These are phyloP conservation scores for Tillandsia fasciculata DNA, from an alignment of 176 grass and related monocot genomes.

Conservation along the genomic window DNA sequence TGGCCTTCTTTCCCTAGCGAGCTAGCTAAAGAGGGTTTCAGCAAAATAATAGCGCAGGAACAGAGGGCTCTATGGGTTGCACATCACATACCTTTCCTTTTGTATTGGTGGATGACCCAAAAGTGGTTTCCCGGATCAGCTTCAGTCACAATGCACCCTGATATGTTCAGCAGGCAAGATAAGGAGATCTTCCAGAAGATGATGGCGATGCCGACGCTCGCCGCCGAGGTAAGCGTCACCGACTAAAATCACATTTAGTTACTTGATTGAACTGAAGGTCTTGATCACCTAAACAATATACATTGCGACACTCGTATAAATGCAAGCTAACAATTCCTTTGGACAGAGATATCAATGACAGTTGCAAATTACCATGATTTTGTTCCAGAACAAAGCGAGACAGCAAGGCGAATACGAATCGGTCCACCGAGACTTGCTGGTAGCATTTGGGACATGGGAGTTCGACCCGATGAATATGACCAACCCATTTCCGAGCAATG, in stretches of 20 bases:
- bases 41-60: slow-evolving; percentile 23
- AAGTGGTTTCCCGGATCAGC: slow-evolving; percentile 32
- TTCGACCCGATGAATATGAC: slow-evolving; percentile 40
- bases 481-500: slow-evolving; percentile 49
- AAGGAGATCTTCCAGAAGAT: slow-evolving; percentile 27
- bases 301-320: too few species aligned
- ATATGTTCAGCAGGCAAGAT: slow-evolving; percentile 29
- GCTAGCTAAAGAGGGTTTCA: slow-evolving; percentile 21
- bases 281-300: too few species aligned
- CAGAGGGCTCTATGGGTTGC: slow-evolving; percentile 41
- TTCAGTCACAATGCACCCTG: slow-evolving; percentile 2
- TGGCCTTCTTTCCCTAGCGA: slow-evolving; percentile 40
- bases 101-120: slow-evolving; percentile 47
- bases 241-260: too few species aligned
- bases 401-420: slow-evolving; percentile 49
- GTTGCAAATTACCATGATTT: neutral
- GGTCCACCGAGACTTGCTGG: slow-evolving; percentile 37
- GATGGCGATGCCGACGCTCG: too few species aligned
- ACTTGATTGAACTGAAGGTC: too few species aligned
- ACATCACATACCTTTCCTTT: slow-evolving; percentile 36
- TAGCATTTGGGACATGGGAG: slow-evolving; percentile 45
- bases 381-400: slow-evolving; percentile 30
- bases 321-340: too few species aligned
- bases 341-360: too few species aligned
- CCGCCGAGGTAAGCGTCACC: too few species aligned